Percentiles rank a stretch among this genome's conserved stretches.
Conservation (phyloP, 1,284 basidiomycete genomes). For the Naganishia liquefaciens region DNA sequence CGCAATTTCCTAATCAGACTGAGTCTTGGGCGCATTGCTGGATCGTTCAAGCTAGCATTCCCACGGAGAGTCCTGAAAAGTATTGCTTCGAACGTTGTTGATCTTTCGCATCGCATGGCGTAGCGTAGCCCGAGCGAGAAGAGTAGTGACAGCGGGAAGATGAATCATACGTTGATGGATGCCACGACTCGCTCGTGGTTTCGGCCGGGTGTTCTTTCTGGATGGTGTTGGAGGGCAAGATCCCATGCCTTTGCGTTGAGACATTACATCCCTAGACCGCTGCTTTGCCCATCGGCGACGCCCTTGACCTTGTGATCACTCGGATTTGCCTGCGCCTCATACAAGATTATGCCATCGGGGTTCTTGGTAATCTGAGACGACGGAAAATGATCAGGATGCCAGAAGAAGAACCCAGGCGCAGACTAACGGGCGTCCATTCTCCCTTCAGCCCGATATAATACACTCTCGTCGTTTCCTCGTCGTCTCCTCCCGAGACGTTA, state of each 20-base stretch:
- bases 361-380: constrained; percentile 47
- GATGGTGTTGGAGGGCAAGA: neutral
- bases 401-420: neutral
- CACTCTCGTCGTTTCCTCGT: constrained; percentile 50
- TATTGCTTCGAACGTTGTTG: no score
- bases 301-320: constrained; percentile 49
- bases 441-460: constrained; percentile 52
- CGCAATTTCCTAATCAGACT: no score
- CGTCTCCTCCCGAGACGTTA: constrained; percentile 49
- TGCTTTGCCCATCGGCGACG: constrained; percentile 28
- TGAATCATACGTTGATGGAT: no score
- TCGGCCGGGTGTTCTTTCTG: no score
- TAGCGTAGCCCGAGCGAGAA: no score
- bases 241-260: neutral
- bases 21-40: no score
- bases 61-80: no score
- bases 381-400: neutral
- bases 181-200: no score
- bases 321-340: constrained; percentile 52
- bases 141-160: no score
- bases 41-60: no score
- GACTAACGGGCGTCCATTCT: constrained; percentile 47
- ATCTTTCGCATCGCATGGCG: no score
- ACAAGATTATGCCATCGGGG: constrained; percentile 49
- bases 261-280: constrained; percentile 26